Percentiles rank a stretch among this genome's conserved stretches.
Conservation (phyloP, 1,284 basidiomycete species). For the Gymnopus androsaceus region DNA sequence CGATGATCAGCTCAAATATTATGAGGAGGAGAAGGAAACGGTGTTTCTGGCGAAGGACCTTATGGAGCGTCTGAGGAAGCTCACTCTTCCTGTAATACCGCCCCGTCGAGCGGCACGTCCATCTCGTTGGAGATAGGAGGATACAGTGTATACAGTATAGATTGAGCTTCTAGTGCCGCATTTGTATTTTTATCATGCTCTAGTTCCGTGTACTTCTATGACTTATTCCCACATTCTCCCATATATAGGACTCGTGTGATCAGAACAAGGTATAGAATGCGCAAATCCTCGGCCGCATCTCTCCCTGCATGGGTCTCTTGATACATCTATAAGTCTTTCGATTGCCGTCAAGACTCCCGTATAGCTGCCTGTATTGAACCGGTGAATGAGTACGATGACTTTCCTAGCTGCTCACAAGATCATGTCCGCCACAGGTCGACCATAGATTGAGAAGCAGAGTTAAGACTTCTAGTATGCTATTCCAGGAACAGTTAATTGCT, state of each 20-base stretch:
- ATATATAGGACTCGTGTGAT: not conserved
- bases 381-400: too few species aligned
- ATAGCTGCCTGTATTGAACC: too few species aligned
- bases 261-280: not conserved
- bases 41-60: slow-evolving; percentile 63
- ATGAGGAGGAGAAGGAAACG: slow-evolving; percentile 63
- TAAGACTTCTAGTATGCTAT: too few species aligned
- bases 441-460: too few species aligned
- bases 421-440: too few species aligned
- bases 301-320: too few species aligned
- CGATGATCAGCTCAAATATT: slow-evolving; percentile 47
- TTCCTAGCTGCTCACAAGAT: too few species aligned
- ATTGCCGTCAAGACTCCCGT: too few species aligned
- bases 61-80: slow-evolving; percentile 51
- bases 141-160: too few species aligned
- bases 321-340: too few species aligned
- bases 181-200: slow-evolving; percentile 10
- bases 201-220: not conserved
- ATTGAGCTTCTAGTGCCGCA: too few species aligned
- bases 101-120: slow-evolving; percentile 1
- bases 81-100: slow-evolving; percentile 24
- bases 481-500: too few species aligned
- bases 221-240: not conserved
- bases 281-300: not conserved
- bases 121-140: slow-evolving; percentile 8